Base-by-base conservation (phyloP, 257 asterid genomes). In the Thymus quinquecostatus region DNA sequence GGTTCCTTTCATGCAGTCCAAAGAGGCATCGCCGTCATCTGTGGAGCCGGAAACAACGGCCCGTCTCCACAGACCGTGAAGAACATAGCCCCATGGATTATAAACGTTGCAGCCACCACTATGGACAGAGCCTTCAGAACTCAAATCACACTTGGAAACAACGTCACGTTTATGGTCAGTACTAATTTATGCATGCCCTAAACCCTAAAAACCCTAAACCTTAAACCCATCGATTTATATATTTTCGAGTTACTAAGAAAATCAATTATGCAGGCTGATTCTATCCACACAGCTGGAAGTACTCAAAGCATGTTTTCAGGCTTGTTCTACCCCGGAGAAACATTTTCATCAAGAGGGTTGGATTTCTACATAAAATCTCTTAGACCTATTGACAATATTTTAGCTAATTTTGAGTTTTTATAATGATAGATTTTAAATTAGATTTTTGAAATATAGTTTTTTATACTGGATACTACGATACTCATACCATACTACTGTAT, bases 1-100 rank as follows among this genome's bases (percentile, higher is more conserved):
- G 87, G 87, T 29, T 83, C 87, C 1, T 83, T 77, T 36, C 87
- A 83, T 14, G 85, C 87, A 0, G 78, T 78, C 10, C 69, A 63
- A 4, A 75, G 54, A 32, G 87, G 84, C 13, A 83, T 83, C 38
- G 11, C 84, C 4, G 84, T 83, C 1, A 77, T 83, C 9, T 83
- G 87, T 71, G 80, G 72, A 6, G 84, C 77, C 8, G 87, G 87
- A 27, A 83, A 83, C n/a, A 67, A 66, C 1, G 87, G 87, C 29
- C 85, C 87, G 1, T 12, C 66, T 1, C 70, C 78, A 4, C 81
- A 72, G 45, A 77, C 69, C 7, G 78, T 83, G 2, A 43, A 60
- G 75, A 77, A 83, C 64, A 44, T 68, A 1, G 81, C 83, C 33
- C 85, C 87, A 0, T 83, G 87, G 87, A 75, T 80, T 43, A 74